Conservation (phyloP, 192 early-diverging fungal species). For the Chytriomyces sp. region DNA sequence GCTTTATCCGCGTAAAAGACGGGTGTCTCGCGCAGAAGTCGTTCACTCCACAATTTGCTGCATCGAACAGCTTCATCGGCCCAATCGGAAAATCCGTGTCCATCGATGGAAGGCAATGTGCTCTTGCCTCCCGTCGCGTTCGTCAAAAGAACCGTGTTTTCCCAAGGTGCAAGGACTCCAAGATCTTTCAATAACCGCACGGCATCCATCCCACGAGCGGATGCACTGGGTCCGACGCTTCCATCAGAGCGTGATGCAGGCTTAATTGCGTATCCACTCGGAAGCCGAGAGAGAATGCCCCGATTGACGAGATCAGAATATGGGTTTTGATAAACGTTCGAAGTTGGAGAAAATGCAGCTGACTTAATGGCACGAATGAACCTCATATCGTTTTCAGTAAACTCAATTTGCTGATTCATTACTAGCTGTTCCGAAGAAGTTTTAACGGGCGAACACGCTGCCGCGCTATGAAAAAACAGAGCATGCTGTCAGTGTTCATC, state of each 20-base stretch:
- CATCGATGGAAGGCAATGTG: conserved; percentile 42
- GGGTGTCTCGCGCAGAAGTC: conserved; percentile 6
- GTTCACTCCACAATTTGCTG: conserved; percentile 19
- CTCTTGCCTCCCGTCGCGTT: conserved; percentile 37
- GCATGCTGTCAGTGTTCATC: no score
- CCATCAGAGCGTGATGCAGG: neutral
- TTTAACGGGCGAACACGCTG: neutral
- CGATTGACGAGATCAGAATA: conserved; percentile 27
- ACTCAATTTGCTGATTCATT: conserved; percentile 20
- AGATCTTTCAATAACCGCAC: conserved; percentile 75
- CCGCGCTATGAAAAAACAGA: neutral
- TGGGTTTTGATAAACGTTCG: conserved; percentile 25
- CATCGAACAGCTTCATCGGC: conserved; percentile 36
- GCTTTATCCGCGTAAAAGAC: neutral
- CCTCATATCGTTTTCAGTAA: conserved; percentile 30
- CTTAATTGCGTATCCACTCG: neutral
- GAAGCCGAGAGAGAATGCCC: conserved; percentile 22
- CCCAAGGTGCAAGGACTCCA: conserved; percentile 80
- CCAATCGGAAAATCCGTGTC: conserved; percentile 46
- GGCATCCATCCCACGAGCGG: conserved; percentile 44
- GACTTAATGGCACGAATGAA: conserved; percentile 39
- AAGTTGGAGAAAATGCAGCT: conserved; percentile 16
- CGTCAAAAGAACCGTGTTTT: conserved; percentile 50
- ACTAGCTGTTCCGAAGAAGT: neutral
- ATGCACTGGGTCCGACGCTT: conserved; percentile 35